A percentile compares a stretch with the other conserved stretches of the same genome.
These are phyloP conservation scores for Aegilops bicornis DNA, from an alignment of 176 grass and related monocot species.

Conservation along the genomic window DNA sequence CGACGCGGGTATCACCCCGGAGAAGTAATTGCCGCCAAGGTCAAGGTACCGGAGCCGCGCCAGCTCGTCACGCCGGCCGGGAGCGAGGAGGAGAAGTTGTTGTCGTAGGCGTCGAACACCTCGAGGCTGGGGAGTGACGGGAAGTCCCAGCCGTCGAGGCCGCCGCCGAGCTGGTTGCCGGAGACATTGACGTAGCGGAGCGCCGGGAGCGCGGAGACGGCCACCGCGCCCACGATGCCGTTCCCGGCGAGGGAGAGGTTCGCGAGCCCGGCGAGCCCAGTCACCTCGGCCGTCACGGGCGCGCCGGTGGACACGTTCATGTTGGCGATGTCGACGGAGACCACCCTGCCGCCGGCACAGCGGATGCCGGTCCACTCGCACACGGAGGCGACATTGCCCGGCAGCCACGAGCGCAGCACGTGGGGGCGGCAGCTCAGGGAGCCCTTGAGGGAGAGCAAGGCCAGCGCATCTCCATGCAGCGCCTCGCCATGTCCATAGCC, in stretches of 20 bases:
- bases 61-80: slow-evolving; percentile 46
- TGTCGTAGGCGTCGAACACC: slow-evolving; percentile 95
- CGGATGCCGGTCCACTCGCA: slow-evolving; percentile 80
- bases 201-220: slow-evolving; percentile 30
- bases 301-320: slow-evolving; percentile 64
- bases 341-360: slow-evolving; percentile 63
- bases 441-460: slow-evolving; percentile 52
- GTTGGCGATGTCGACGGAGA: slow-evolving; percentile 60
- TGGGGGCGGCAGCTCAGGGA: slow-evolving; percentile 36
- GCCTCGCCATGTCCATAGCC: neutral
- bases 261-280: slow-evolving; percentile 52
- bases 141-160: slow-evolving; percentile 68
- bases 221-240: slow-evolving; percentile 51
- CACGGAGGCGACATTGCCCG: slow-evolving; percentile 45
- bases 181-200: slow-evolving; percentile 74
- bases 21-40: slow-evolving; percentile 95
- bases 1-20: slow-evolving; percentile 51
- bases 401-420: slow-evolving; percentile 52
- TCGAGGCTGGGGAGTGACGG: slow-evolving; percentile 54
- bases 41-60: slow-evolving; percentile 67
- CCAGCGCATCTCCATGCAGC: slow-evolving; percentile 55
- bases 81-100: slow-evolving; percentile 78
- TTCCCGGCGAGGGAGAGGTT: slow-evolving; percentile 76
- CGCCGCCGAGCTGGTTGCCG: slow-evolving; percentile 60
- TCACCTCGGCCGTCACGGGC: slow-evolving; percentile 25